These are phyloP conservation scores for Podaxis sp. DNA, from an alignment of 768 basidiomycete species.

Conservation along the genomic window DNA sequence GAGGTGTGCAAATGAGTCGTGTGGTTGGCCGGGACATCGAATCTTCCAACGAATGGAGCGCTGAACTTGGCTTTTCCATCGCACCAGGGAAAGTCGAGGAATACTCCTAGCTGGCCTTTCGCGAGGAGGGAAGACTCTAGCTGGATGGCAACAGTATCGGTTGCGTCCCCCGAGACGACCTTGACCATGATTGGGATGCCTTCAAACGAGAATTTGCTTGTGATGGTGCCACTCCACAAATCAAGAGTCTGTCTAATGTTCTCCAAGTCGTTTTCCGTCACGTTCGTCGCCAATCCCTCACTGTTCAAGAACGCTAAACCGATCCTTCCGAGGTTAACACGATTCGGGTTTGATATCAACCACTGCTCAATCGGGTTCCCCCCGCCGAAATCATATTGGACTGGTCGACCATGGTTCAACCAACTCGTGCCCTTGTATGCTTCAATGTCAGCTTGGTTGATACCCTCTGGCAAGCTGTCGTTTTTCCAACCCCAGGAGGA, in stretches of 20 bases:
- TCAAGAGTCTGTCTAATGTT: conserved; percentile 39
- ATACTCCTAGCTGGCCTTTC: conserved; percentile 36
- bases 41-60: conserved; percentile 55
- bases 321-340: conserved; percentile 49
- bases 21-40: conserved; percentile 42
- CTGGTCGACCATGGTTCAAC: conserved; percentile 45
- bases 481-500: conserved; percentile 63
- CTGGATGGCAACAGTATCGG: conserved; percentile 35
- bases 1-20: conserved; percentile 32
- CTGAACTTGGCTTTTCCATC: conserved; percentile 52
- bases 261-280: conserved; percentile 34
- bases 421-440: conserved; percentile 44
- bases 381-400: conserved; percentile 49
- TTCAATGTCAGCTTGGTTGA: conserved; percentile 38
- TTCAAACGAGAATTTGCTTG: conserved; percentile 37
- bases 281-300: conserved; percentile 21
- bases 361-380: conserved; percentile 42
- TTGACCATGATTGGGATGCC: conserved; percentile 32
- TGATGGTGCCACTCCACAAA: conserved; percentile 51
- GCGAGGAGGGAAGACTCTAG: conserved; percentile 38
- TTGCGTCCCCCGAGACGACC: conserved; percentile 34
- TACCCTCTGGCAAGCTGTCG: conserved; percentile 42
- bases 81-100: conserved; percentile 60
- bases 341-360: conserved; percentile 55
- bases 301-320: conserved; percentile 40